Base-by-base conservation (phyloP, 139 green algal genomes). In the Tetraselmis striata region DNA sequence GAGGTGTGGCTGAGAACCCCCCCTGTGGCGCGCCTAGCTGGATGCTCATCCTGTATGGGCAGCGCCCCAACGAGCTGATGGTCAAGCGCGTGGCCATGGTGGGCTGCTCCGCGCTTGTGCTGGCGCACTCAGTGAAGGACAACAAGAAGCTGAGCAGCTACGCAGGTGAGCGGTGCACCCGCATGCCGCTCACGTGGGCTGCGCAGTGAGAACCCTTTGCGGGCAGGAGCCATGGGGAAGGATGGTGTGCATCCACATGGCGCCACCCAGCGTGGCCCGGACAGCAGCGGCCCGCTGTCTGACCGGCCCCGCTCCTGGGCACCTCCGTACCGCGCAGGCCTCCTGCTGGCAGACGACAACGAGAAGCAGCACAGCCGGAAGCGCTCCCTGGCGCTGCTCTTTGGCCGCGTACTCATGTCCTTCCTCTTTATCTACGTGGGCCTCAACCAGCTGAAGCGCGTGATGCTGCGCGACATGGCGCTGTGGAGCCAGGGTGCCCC, bases 31-130 rank as follows among this genome's bases (percentile, higher is more conserved):
- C n/a, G n/a, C n/a, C n/a, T n/a, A 83, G 82, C 29, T 25, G 82
- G 2, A 84, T 82, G 32, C 28, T 88, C 1, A 1, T 86, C 1
- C 2, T 75, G 29, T 83, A 87, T 59, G 79, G 83, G 59, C 59
- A 77, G 29, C 45, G 82, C n/a, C 89, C 89, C 28, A 89, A 86
- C 24, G 89, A 92, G 83, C 77, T 91, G 59, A 67, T 86, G 76
- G 83, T 89, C 2, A 92, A 92, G 89, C 77, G 83, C 1, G 77
- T 92, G 23, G 85, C 89, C 1, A 90, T 92, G 80, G 76, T 90
- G 80, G 87, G 87, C 28, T 87, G 84, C 75, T 77, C 82, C 1
- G 83, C 67, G 24, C 86, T 91, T 80, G 83, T 91, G 77, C 75
- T 91, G 59, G 85, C 82, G 1, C 84, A 90, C 81, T 76, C 82